These are phyloP conservation scores for Lentinus brumalis DNA, from an alignment of 768 basidiomycete species.

Conservation along the genomic window DNA sequence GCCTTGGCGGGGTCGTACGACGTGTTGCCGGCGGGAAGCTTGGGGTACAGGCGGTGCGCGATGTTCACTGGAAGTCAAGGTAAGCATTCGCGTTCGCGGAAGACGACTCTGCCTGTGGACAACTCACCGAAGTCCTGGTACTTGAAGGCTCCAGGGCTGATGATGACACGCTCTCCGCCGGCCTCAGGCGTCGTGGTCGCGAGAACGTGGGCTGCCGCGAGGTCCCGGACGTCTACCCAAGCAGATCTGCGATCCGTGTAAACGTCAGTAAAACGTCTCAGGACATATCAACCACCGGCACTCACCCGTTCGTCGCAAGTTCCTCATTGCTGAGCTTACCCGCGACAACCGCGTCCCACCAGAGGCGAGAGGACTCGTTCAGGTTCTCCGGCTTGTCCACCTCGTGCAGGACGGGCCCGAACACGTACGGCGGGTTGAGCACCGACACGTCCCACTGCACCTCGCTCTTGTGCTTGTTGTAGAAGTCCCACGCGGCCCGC, in stretches of 20 bases:
- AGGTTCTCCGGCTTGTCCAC: conserved; percentile 34
- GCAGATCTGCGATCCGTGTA: neutral
- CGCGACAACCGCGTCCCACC: conserved; percentile 24
- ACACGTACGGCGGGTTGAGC: conserved; percentile 51
- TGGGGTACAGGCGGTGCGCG: too few relatives aligned
- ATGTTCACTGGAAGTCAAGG: neutral
- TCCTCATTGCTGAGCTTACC: conserved; percentile 14
- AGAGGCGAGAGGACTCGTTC: conserved; percentile 35
- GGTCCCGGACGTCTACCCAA: conserved; percentile 53
- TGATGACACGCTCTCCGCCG: conserved; percentile 58
- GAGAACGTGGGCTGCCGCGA: conserved; percentile 52
- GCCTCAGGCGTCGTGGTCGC: conserved; percentile 54
- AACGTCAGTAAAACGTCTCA: neutral
- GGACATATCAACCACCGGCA: neutral
- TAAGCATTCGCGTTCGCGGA: too few relatives aligned
- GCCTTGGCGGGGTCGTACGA: conserved; percentile 23
- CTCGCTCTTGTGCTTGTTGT: neutral
- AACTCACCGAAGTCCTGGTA: conserved; percentile 23
- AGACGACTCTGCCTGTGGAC: too few relatives aligned
- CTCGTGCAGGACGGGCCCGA: conserved; percentile 33
- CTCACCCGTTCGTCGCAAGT: conserved; percentile 10
- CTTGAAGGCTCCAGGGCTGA: conserved; percentile 34
- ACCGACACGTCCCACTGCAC: conserved; percentile 34
- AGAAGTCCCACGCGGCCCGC: conserved; percentile 21
- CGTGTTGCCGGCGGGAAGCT: conserved; percentile 9